These are phyloP conservation scores for Pyracantha coccinea DNA, from an alignment of 331 rosid species.

Conservation along the genomic window DNA sequence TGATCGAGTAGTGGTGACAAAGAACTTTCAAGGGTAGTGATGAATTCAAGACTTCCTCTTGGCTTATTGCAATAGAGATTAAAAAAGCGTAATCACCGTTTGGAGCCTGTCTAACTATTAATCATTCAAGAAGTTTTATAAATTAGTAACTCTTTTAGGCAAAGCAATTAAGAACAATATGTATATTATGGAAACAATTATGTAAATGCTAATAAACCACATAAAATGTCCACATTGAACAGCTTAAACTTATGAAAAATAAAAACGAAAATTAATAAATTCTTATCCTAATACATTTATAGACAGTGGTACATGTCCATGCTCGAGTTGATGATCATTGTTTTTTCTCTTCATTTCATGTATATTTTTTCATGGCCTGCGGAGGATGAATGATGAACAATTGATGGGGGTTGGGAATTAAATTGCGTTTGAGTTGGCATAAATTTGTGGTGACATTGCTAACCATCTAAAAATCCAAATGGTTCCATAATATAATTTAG, in stretches of 20 bases:
- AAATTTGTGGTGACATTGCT: not conserved
- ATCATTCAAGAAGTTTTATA: too few relatives aligned
- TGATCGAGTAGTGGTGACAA: too few relatives aligned
- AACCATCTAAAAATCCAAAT: not conserved
- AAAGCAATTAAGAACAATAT: too few relatives aligned
- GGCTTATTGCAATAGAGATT: too few relatives aligned
- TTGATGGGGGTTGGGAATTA: constrained; percentile 1
- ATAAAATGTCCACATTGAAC: not conserved
- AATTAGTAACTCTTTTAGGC: too few relatives aligned
- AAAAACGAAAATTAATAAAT: too few relatives aligned
- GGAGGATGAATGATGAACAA: not conserved
- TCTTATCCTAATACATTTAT: not conserved
- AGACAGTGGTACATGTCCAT: not conserved
- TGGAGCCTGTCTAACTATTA: too few relatives aligned
- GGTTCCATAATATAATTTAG: not conserved
- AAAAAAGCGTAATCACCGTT: too few relatives aligned
- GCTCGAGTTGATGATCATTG: not conserved
- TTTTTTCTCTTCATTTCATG: not conserved
- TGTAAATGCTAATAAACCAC: not conserved
- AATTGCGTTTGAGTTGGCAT: constrained; percentile 2
- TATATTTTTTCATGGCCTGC: not conserved
- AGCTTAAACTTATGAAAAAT: not conserved
- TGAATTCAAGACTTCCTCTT: too few relatives aligned
- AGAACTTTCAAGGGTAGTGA: too few relatives aligned
- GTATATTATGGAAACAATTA: too few relatives aligned